phyloP scores from a whole-genome alignment of 192 early-diverging fungal species.

The Chytriomyces confervae region DNA sequence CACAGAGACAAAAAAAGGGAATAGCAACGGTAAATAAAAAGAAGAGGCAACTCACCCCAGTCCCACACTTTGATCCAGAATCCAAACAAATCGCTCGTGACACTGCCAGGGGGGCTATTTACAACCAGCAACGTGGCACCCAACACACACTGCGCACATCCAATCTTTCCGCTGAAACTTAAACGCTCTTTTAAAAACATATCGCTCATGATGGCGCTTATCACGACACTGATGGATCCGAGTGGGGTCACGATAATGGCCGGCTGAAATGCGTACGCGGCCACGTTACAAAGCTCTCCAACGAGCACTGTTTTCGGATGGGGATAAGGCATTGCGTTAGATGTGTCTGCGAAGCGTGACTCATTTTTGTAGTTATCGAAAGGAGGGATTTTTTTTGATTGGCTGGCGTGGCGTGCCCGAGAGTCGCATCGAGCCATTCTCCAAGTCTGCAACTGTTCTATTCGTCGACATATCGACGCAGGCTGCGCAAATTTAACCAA shows the following conservation, averaged over 20 bases:
- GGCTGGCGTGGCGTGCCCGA: no score
- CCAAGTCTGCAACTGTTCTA: no score
- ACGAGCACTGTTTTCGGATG: constrained; percentile 66
- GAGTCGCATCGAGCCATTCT: no score
- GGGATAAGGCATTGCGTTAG: background rate
- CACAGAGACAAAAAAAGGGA: background rate
- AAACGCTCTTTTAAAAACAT: constrained; percentile 69
- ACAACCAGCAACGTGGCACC: constrained; percentile 64
- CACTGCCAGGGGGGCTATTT: constrained; percentile 50
- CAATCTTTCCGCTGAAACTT: constrained; percentile 68
- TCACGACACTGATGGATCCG: constrained; percentile 89
- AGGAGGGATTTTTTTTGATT: no score
- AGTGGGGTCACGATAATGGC: constrained; percentile 96
- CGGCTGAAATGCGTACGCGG: constrained; percentile 95
- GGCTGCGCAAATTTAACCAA: no score
- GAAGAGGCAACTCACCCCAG: constrained; percentile 24
- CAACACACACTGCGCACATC: constrained; percentile 69
- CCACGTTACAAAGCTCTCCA: constrained; percentile 95
- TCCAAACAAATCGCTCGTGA: constrained; percentile 46
- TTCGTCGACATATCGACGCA: no score
- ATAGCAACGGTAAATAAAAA: background rate
- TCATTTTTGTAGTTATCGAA: no score
- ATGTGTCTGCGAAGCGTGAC: background rate
- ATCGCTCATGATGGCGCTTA: constrained; percentile 69
- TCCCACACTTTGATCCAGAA: constrained; percentile 49